Evolutionary conservation across 371 early-diverging fungal species (phyloP).

Genomic region (Mucor indicus): DNA sequence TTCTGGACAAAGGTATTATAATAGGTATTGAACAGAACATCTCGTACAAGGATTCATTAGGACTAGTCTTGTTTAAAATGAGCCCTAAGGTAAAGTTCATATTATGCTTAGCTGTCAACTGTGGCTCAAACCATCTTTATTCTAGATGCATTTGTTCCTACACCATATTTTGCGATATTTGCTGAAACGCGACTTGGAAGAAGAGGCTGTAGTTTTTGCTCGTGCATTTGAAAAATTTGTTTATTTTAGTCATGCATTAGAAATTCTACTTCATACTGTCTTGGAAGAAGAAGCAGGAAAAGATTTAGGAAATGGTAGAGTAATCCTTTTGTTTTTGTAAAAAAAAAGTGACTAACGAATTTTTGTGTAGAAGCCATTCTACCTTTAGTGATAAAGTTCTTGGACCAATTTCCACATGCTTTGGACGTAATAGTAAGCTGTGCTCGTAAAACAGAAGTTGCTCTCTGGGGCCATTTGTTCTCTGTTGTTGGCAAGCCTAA

Average conservation of each 20-base stretch:
- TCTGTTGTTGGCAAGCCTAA: conserved; percentile 75
- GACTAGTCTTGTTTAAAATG: conserved; percentile 62
- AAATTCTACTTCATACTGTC: conserved; percentile 80
- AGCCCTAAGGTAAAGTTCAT: conserved; percentile 58
- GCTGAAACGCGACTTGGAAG: conserved; percentile 47
- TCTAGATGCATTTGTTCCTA: conserved; percentile 77
- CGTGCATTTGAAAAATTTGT: conserved; percentile 61
- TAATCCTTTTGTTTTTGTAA: background rate
- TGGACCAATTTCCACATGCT: conserved; percentile 71
- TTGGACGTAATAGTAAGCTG: conserved; percentile 86
- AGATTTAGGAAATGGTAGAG: conserved; percentile 30
- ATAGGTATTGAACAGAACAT: conserved; percentile 77
- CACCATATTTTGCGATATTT: conserved; percentile 69
- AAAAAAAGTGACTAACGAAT: background rate
- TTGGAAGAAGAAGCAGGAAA: conserved; percentile 74
- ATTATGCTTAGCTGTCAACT: no score
- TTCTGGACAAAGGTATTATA: conserved; percentile 72
- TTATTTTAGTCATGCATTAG: conserved; percentile 84
- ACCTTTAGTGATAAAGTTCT: conserved; percentile 65
- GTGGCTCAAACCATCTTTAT: background rate
- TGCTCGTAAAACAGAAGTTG: conserved; percentile 87
- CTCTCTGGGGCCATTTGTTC: conserved; percentile 88
- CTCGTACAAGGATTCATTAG: conserved; percentile 50
- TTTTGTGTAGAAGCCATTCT: conserved; percentile 54
- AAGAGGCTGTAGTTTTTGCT: conserved; percentile 66